These are phyloP conservation scores for Monosporascus sp. DNA, from an alignment of 2,329 filamentous ascomycete species.

Conservation along the genomic window DNA sequence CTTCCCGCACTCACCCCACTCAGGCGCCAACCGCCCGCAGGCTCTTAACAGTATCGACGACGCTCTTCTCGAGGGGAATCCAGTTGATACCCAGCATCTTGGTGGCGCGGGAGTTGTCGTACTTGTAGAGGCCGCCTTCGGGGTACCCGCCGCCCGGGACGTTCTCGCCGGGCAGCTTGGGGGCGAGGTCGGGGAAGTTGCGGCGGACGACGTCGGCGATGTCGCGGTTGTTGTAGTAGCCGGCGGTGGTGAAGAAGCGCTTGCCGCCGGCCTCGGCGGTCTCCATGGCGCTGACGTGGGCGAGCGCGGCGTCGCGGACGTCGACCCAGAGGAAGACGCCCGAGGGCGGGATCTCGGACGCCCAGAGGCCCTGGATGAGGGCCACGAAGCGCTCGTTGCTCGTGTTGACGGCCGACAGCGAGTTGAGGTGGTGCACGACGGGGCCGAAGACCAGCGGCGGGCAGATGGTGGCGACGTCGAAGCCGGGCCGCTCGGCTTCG, in stretches of 20 bases:
- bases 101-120: slow-evolving; percentile 53
- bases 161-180: slow-evolving; percentile 40
- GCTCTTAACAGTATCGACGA: slow-evolving; percentile 59
- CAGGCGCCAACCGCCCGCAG: slow-evolving; percentile 43
- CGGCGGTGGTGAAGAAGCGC: slow-evolving; percentile 44
- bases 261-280: slow-evolving; percentile 40
- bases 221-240: slow-evolving; percentile 40
- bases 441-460: slow-evolving; percentile 52
- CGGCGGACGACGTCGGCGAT: slow-evolving; percentile 38
- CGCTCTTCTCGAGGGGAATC: slow-evolving; percentile 53
- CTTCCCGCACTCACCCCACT: neutral
- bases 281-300: slow-evolving; percentile 49
- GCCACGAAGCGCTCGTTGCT: slow-evolving; percentile 47
- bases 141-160: slow-evolving; percentile 38
- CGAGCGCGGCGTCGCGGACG: slow-evolving; percentile 49
- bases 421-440: slow-evolving; percentile 40
- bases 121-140: slow-evolving; percentile 40
- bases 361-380: slow-evolving; percentile 46
- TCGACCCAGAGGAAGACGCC: slow-evolving; percentile 47
- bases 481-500: slow-evolving; percentile 33
- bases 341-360: slow-evolving; percentile 34
- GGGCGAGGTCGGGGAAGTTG: slow-evolving; percentile 45
- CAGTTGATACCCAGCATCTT: slow-evolving; percentile 59
- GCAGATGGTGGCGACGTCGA: slow-evolving; percentile 48
- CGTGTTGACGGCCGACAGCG: slow-evolving; percentile 44